Base-by-base conservation (phyloP, 352 stramenopile species). In the Globisporangium perplexum region DNA sequence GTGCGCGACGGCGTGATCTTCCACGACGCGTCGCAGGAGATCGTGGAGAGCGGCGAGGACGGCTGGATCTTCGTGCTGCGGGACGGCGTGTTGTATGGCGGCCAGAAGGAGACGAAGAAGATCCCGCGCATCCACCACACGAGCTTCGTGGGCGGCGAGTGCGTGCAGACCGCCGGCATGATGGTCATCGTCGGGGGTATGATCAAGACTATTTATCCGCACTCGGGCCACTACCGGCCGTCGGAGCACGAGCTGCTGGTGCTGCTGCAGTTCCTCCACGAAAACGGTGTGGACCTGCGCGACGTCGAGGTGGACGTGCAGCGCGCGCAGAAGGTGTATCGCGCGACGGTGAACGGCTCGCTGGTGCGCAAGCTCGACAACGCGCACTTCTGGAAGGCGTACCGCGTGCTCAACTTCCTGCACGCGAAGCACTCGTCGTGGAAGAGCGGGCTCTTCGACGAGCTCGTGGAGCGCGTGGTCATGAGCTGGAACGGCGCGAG, bases 31-130 rank as follows among this genome's bases (percentile, higher is more conserved):
- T 67, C 67, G 4, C 68, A 90, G 58, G 67, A 88, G 53, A 88
- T 93, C 26, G 84, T 98, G 15, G 69, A 87, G 47, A 98, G 90
- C 26, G 93, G 93, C 24, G 84, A 90, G 7, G 89, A 98, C 59
- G 93, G 93, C 36, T 98, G 95, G 95, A 98, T 99, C 55, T 98
- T 99, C 72, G 94, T 99, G 10, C 65, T 98, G 18, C 87, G 94
- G 7, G 94, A 99, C 71, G 83, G 92, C 49, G 83, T 93, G 14
- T 68, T 98, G 15, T 99, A 98, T 71, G 95, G 89, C 24, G 83
- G 83, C 0, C 82, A 96, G 60, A 99, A 99, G 55, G 90, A 97
- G 53, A 98, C 92, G 41, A 90, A 89, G 61, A 89, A 93, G 53
- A 86, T 86, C 50, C 86, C 94, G 53, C 88, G 96, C 45, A 98